Percentiles rank a stretch among this genome's conserved stretches.
Conservation (phyloP, 306 rosid species). For the Alnus rubra region DNA sequence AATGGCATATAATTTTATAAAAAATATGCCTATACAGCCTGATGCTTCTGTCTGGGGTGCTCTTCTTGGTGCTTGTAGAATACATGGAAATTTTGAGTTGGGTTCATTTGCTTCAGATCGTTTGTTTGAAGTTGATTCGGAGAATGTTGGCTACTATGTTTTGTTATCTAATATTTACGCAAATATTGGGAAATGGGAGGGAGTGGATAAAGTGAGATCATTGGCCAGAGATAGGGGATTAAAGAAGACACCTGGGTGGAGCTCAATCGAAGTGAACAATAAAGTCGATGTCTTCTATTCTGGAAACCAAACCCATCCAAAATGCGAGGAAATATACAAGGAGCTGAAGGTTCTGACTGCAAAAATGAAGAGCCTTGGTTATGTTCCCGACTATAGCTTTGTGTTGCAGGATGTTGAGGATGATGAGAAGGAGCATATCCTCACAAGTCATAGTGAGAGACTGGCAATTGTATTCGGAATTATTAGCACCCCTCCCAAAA, state of each 20-base stretch:
- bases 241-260: constrained; percentile 57
- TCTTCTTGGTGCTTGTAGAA: constrained; percentile 61
- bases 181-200: constrained; percentile 49
- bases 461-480: constrained; percentile 50
- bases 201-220: constrained; percentile 46
- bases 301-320: constrained; percentile 48
- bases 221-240: constrained; percentile 45
- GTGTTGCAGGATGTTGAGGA: constrained; percentile 62
- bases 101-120: constrained; percentile 44
- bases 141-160: constrained; percentile 52
- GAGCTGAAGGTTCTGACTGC: constrained; percentile 39
- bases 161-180: constrained; percentile 52
- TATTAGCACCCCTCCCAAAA: constrained; percentile 40
- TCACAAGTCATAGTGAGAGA: constrained; percentile 47
- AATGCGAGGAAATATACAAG: constrained; percentile 42
- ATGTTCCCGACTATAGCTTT: constrained; percentile 46
- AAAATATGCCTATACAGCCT: constrained; percentile 44
- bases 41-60: constrained; percentile 62
- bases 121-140: constrained; percentile 45
- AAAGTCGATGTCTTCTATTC: constrained; percentile 52
- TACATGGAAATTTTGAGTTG: constrained; percentile 48
- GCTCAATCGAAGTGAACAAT: constrained; percentile 52
- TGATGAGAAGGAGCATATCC: constrained; percentile 55
- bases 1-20: constrained; percentile 39
- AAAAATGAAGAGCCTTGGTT: constrained; percentile 49